A percentile compares a stretch with the other conserved stretches of the same genome.
Evolutionary conservation across 345 rosid genomes (phyloP).

Genomic region (Stellera chamaejasme): DNA sequence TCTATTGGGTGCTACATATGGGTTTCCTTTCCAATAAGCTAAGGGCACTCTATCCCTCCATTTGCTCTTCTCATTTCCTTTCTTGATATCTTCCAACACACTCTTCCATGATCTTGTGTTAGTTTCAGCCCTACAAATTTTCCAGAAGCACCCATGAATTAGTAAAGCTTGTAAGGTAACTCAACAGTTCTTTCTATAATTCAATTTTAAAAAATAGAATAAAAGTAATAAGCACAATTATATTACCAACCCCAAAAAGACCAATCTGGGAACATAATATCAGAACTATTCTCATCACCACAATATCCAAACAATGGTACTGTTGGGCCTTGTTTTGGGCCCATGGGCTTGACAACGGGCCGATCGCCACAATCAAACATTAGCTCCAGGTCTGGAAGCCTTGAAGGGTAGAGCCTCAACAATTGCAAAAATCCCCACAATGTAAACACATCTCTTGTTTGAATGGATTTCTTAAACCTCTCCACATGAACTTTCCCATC

Average conservation of each 20-base stretch:
- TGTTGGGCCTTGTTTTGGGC: constrained; percentile 22
- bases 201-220: neutral
- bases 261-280: constrained; percentile 78
- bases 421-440: constrained; percentile 77
- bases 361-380: constrained; percentile 52
- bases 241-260: constrained; percentile 88
- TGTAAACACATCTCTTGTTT: constrained; percentile 45
- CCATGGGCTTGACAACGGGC: constrained; percentile 32
- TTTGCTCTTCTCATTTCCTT: too few species aligned
- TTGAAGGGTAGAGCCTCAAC: constrained; percentile 57
- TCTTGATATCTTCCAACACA: too few species aligned
- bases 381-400: constrained; percentile 60
- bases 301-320: constrained; percentile 69
- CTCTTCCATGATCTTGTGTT: too few species aligned
- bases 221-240: neutral
- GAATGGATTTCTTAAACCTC: constrained; percentile 9
- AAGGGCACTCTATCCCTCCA: too few species aligned
- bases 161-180: neutral
- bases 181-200: neutral
- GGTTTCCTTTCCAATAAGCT: too few species aligned
- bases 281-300: constrained; percentile 36
- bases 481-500: constrained; percentile 52
- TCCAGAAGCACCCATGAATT: constrained; percentile 23
- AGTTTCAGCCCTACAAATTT: too few species aligned
- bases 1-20: too few species aligned